Evolutionary conservation across 305 asterid genomes (phyloP).

Genomic region (Salvia sclarea): DNA sequence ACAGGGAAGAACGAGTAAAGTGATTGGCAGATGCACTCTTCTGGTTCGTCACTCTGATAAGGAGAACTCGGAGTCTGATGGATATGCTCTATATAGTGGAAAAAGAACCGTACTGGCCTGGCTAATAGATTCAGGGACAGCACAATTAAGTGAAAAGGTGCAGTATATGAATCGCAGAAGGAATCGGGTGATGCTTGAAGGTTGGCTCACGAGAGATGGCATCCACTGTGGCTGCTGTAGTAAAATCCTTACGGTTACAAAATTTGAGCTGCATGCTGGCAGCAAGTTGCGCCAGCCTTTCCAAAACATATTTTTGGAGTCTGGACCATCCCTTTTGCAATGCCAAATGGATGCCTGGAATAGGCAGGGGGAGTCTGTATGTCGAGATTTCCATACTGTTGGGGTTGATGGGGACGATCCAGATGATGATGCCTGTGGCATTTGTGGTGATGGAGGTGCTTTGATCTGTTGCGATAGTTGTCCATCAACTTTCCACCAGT

Average conservation of each 20-base stretch:
- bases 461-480: conserved; percentile 97
- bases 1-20: conserved; percentile 70
- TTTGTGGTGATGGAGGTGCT: conserved; percentile 95
- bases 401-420: conserved; percentile 72
- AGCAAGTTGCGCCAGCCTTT: conserved; percentile 86
- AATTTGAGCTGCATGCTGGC: conserved; percentile 96
- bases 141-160: conserved; percentile 71
- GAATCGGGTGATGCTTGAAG: conserved; percentile 72
- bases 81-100: conserved; percentile 71
- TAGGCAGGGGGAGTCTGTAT: conserved; percentile 65
- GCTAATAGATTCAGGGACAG: conserved; percentile 77
- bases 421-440: conserved; percentile 85
- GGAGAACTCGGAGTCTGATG: conserved; percentile 57
- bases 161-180: conserved; percentile 81
- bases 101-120: conserved; percentile 81
- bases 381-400: conserved; percentile 55
- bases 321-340: conserved; percentile 79
- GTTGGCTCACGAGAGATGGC: conserved; percentile 91
- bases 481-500: conserved; percentile 89
- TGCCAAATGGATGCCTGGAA: conserved; percentile 93
- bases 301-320: conserved; percentile 73
- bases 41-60: conserved; percentile 62
- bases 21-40: conserved; percentile 84
- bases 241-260: conserved; percentile 82
- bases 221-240: conserved; percentile 97